Base-by-base conservation (phyloP, 2,329 filamentous ascomycete genomes). In the Huntiella moniliformis region DNA sequence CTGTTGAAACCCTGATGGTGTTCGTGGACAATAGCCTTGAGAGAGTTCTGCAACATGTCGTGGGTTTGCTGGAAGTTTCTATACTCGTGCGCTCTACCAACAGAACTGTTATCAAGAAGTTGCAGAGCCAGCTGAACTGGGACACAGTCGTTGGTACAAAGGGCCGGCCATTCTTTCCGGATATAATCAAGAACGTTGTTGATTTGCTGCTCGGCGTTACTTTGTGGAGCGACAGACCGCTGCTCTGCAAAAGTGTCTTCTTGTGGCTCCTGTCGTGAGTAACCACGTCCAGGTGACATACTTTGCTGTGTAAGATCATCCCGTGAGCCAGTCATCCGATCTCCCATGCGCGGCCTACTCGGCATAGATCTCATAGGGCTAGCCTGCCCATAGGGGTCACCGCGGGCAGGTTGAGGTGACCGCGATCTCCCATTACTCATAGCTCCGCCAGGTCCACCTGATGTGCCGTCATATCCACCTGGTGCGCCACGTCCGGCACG, bases 1-100 rank as follows among this genome's bases (percentile, higher is more conserved):
- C 85, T 94, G 64, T 96, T 98, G 71, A 98, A 98, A 40, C 91
- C 92, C 61, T 98, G 91, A 58, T 98, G 88, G 58, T 98, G 88
- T 64, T 98, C 88, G 60, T 98, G 94, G 18, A 98, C 91, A 55
- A 98, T 94, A 32, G 79, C 77, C 61, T 94, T 95, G 48, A 98
- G 69, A 7, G 88, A 87, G 54, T 81, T 80, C 58, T 98, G 87
- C n/a, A 98, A 73, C 58, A 91, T 84, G 52, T 77, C 70, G 60
- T 95, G 84, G 40, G 84, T 86, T 53, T 80, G 69, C 57, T 82
- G 72, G 59, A 98, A 98, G 53, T 84, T 79, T 51, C 71, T 73
- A 60, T 94, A 88, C 55, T 92, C 84, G 59, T 86, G 79, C 40
- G 88, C 88, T 51, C 91, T 77, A 15, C 91, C 91, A 46, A 98